These are phyloP conservation scores for Penicillium coprophilum DNA, from an alignment of 495 filamentous ascomycete species.

Conservation along the genomic window DNA sequence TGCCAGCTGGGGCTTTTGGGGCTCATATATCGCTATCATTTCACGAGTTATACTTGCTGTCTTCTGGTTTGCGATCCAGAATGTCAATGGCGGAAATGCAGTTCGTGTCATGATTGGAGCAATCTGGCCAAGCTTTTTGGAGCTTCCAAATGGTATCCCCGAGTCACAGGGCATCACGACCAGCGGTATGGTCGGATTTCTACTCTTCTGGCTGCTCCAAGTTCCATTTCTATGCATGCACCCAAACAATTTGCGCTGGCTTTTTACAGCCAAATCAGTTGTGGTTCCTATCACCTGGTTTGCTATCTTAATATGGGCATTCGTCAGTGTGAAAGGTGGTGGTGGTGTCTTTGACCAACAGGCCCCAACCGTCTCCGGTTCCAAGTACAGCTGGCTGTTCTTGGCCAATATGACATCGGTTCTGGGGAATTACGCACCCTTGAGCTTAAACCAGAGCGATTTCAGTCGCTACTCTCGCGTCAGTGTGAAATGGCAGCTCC, in stretches of 20 bases:
- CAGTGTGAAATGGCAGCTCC: constrained; percentile 43
- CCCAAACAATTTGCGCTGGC: constrained; percentile 45
- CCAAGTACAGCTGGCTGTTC: constrained; percentile 45
- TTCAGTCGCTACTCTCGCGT: constrained; percentile 51
- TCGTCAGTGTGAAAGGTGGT: constrained; percentile 38
- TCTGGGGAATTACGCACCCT: constrained; percentile 45
- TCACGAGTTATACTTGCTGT: constrained; percentile 66
- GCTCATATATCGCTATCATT: constrained; percentile 65
- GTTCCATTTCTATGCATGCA: constrained; percentile 50
- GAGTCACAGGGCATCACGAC: constrained; percentile 61
- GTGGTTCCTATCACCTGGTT: constrained; percentile 50
- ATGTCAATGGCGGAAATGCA: constrained; percentile 64
- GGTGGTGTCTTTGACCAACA: constrained; percentile 35
- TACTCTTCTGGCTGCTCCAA: constrained; percentile 55
- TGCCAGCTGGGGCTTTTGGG: constrained; percentile 68
- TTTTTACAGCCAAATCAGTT: constrained; percentile 46
- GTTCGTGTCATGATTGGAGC: constrained; percentile 66
- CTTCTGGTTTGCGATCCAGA: constrained; percentile 73
- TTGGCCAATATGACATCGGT: constrained; percentile 48
- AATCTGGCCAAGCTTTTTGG: constrained; percentile 63
- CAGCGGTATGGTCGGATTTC: constrained; percentile 61
- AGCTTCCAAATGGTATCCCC: constrained; percentile 55
- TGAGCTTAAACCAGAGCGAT: constrained; percentile 46
- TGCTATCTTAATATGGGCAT: constrained; percentile 51
- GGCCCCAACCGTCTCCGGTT: constrained; percentile 34